These are phyloP conservation scores for Coemansia sp. DNA, from an alignment of 192 early-diverging fungal species.

Conservation along the genomic window DNA sequence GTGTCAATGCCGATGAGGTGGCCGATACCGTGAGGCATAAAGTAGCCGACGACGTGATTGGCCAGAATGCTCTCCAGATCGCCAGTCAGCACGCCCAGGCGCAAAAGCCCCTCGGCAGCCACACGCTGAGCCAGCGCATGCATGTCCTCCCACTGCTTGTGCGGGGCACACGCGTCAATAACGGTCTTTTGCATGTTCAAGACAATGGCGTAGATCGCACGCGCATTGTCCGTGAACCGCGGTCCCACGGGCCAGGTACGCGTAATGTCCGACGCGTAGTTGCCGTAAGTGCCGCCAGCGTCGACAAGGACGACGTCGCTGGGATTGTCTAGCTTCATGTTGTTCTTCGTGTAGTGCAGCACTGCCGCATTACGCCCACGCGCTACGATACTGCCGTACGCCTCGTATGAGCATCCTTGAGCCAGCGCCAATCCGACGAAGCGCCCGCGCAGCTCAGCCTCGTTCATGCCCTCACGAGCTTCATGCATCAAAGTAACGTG, in stretches of 20 bases:
- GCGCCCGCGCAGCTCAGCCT: constrained; percentile 75
- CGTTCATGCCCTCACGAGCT: constrained; percentile 64
- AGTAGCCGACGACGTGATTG: constrained; percentile 73
- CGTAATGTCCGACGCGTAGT: constrained; percentile 92
- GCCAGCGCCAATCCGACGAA: constrained; percentile 74
- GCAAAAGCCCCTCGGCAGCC: constrained; percentile 58
- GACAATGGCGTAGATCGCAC: constrained; percentile 79
- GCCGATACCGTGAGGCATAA: constrained; percentile 92
- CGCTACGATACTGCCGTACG: constrained; percentile 86
- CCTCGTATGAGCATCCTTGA: constrained; percentile 70
- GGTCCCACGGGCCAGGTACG: constrained; percentile 82
- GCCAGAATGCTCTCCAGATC: constrained; percentile 59
- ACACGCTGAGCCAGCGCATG: constrained; percentile 72
- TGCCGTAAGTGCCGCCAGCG: constrained; percentile 76
- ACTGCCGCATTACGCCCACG: constrained; percentile 74
- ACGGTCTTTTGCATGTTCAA: constrained; percentile 80
- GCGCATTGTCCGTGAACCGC: constrained; percentile 68
- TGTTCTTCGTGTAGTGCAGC: constrained; percentile 84
- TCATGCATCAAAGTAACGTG: constrained; percentile 78
- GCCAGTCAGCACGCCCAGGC: constrained; percentile 75
- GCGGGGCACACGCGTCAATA: constrained; percentile 63
- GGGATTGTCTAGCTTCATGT: constrained; percentile 56
- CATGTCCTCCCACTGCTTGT: constrained; percentile 86
- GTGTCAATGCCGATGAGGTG: constrained; percentile 89
- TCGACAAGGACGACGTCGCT: constrained; percentile 77